Conservation (phyloP, 768 basidiomycete species). For the Pulveroboletus frians region DNA sequence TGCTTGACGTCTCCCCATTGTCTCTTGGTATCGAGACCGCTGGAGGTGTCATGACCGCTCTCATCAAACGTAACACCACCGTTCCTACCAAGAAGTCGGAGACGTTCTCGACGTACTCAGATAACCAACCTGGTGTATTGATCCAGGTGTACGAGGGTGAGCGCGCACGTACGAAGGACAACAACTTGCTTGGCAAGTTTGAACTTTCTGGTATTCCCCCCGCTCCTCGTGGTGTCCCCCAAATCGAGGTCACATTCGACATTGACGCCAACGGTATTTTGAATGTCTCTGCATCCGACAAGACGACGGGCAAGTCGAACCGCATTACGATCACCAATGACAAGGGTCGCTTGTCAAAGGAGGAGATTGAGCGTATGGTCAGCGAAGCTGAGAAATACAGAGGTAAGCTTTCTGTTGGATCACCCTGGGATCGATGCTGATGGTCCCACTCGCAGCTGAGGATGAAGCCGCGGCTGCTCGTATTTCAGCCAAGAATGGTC, state of each 20-base stretch:
- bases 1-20: constrained; percentile 89
- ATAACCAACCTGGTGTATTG: constrained; percentile 97
- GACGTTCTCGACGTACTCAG: constrained; percentile 96
- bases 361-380: constrained; percentile 99
- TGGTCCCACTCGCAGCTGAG: constrained; percentile 47
- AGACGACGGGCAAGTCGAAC: constrained; percentile 94
- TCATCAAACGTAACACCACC: constrained; percentile 98
- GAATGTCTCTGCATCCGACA: constrained; percentile 93
- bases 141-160: constrained; percentile 99
- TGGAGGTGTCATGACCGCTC: constrained; percentile 97
- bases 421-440: constrained; percentile 6
- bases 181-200: constrained; percentile 97
- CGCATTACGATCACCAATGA: constrained; percentile 94
- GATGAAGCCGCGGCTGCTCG: constrained; percentile 82
- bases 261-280: constrained; percentile 96
- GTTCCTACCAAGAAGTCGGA: constrained; percentile 99
- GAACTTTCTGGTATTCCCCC: constrained; percentile 96
- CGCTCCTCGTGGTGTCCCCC: constrained; percentile 96
- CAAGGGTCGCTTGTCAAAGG: constrained; percentile 94
- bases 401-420: constrained; percentile 35
- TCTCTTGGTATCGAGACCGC: constrained; percentile 97
- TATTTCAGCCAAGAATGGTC: constrained; percentile 81
- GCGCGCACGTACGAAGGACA: constrained; percentile 97
- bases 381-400: constrained; percentile 91
- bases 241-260: constrained; percentile 96